A percentile compares a stretch with the other conserved stretches of the same genome.
Conservation (phyloP, 2,329 filamentous ascomycete genomes). For the Trichoderma oligosporum region DNA sequence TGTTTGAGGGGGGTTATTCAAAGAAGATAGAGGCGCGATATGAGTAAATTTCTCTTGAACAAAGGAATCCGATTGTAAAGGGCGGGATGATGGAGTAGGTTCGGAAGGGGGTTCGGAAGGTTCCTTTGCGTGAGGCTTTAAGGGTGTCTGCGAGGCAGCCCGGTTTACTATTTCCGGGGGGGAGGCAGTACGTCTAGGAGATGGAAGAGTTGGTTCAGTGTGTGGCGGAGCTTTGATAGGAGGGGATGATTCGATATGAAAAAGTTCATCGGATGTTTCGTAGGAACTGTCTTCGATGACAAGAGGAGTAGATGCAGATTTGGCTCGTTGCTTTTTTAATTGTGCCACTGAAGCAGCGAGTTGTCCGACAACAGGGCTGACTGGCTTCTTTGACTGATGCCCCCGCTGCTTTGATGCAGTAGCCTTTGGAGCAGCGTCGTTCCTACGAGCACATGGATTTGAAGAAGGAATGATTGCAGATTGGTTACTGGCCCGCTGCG, state of each 20-base stretch:
- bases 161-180: neutral
- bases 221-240: neutral
- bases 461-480: neutral
- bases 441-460: neutral
- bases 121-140: neutral
- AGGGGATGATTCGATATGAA: neutral
- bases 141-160: neutral
- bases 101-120: slow-evolving; percentile 20
- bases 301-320: neutral
- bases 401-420: neutral
- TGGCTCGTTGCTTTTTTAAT: neutral
- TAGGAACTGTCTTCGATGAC: slow-evolving; percentile 14
- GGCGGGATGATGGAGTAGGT: slow-evolving; percentile 20
- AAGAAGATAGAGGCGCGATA: slow-evolving; percentile 22
- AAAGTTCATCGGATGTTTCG: slow-evolving; percentile 7
- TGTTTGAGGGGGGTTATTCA: slow-evolving; percentile 26
- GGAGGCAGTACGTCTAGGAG: neutral
- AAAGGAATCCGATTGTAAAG: neutral
- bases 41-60: neutral
- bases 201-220: neutral
- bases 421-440: neutral
- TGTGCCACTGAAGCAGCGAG: neutral
- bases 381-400: neutral
- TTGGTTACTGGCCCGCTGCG: slow-evolving; percentile 5
- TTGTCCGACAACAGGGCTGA: neutral